A percentile compares a stretch with the other conserved stretches of the same genome.
phyloP scores from a whole-genome alignment of 2,329 filamentous ascomycete genomes.

The Fusarium nurragi region DNA sequence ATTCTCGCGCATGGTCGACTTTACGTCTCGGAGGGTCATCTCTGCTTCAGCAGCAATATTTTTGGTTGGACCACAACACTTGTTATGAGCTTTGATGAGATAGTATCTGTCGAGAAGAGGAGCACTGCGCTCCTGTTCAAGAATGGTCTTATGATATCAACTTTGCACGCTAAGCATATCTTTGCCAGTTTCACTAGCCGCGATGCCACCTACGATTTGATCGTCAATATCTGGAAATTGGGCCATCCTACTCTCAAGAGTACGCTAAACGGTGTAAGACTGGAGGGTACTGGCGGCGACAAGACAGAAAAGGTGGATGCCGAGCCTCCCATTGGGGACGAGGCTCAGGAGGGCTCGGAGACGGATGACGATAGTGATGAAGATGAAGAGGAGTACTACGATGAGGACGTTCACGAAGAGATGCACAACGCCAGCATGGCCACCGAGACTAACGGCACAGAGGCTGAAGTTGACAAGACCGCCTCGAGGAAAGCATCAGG shows the following conservation, averaged over 20 bases:
- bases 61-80: conserved; percentile 97
- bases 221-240: conserved; percentile 98
- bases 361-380: conserved; percentile 71
- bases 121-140: conserved; percentile 95
- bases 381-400: conserved; percentile 66
- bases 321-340: conserved; percentile 50
- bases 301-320: conserved; percentile 85
- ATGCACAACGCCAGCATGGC: conserved; percentile 76
- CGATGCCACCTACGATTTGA: conserved; percentile 95
- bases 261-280: conserved; percentile 85
- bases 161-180: conserved; percentile 91
- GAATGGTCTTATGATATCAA: conserved; percentile 96
- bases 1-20: conserved; percentile 93
- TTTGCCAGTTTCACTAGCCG: conserved; percentile 95
- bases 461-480: conserved; percentile 69
- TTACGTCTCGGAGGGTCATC: conserved; percentile 95
- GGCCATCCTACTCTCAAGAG: conserved; percentile 92
- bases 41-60: conserved; percentile 99
- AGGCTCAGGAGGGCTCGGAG: conserved; percentile 63
- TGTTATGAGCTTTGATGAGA: conserved; percentile 98
- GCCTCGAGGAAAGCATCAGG: conserved; percentile 78
- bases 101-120: conserved; percentile 96
- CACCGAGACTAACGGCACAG: conserved; percentile 53
- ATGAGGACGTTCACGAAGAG: conserved; percentile 80
- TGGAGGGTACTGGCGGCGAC: conserved; percentile 85